Evolutionary conservation across 768 basidiomycete genomes (phyloP).

Genomic region (Hericium rajendrae): DNA sequence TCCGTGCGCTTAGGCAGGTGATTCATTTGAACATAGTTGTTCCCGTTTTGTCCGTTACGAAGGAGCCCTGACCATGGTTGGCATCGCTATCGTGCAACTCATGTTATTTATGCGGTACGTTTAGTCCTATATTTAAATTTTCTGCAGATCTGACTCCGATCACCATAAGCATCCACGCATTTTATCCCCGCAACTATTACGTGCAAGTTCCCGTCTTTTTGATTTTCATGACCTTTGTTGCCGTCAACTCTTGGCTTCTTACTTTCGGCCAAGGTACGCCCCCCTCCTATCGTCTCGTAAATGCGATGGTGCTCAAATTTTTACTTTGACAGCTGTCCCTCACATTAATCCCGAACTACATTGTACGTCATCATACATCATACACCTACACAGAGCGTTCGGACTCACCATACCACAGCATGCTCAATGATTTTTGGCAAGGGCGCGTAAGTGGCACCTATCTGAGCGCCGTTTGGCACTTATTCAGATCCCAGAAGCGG

Average conservation of each 20-base stretch:
- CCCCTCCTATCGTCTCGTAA: neutral
- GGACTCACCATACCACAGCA: conserved; percentile 19
- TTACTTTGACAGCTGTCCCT: neutral
- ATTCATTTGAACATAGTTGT: conserved; percentile 6
- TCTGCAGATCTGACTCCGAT: neutral
- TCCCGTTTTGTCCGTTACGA: conserved; percentile 24
- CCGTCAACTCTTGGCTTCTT: conserved; percentile 46
- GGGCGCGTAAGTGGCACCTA: conserved; percentile 15
- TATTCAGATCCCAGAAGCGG: conserved; percentile 9
- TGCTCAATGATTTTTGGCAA: conserved; percentile 31
- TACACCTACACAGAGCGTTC: neutral
- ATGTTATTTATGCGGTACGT: conserved; percentile 51
- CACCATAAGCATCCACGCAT: conserved; percentile 20
- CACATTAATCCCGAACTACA: neutral
- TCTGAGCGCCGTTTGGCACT: neutral
- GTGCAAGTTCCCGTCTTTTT: conserved; percentile 18
- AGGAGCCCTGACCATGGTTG: conserved; percentile 39
- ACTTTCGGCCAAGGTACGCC: conserved; percentile 37
- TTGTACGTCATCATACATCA: neutral
- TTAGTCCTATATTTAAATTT: neutral
- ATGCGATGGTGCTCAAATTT: neutral
- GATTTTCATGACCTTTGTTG: conserved; percentile 36
- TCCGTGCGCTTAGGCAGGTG: neutral
- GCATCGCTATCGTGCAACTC: conserved; percentile 39
- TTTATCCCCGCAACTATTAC: conserved; percentile 19